Evolutionary conservation across 345 rosid species (phyloP).

Genomic region (Rhodamnia argentea): DNA sequence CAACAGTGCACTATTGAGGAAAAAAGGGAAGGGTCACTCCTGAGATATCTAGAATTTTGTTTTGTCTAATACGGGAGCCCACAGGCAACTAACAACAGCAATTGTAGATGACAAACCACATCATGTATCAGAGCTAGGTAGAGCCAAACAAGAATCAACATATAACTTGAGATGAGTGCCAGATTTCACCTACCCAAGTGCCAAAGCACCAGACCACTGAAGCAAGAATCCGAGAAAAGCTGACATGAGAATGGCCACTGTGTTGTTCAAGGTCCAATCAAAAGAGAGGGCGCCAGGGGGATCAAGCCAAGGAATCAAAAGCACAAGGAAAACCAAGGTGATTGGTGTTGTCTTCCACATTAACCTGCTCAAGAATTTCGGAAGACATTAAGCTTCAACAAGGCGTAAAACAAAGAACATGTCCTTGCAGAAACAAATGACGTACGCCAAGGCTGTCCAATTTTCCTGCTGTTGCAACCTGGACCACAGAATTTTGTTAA

Average conservation of each 20-base stretch:
- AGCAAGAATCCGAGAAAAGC: slow-evolving; percentile 92
- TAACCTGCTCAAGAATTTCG: slow-evolving; percentile 39
- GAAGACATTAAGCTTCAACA: background rate
- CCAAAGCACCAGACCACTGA: slow-evolving; percentile 98
- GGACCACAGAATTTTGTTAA: slow-evolving; percentile 94
- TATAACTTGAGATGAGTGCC: background rate
- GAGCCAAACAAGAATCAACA: background rate
- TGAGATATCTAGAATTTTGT: background rate
- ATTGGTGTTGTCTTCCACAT: slow-evolving; percentile 99
- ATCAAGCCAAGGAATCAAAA: slow-evolving; percentile 82
- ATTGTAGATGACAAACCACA: background rate
- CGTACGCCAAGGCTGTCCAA: slow-evolving; percentile 95
- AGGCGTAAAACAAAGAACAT: background rate
- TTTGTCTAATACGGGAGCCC: background rate
- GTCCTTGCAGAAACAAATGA: background rate
- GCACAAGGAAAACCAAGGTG: slow-evolving; percentile 69
- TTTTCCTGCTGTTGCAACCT: slow-evolving; percentile 81
- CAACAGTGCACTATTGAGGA: background rate
- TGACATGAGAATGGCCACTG: slow-evolving; percentile 52
- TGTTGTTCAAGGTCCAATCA: slow-evolving; percentile 53
- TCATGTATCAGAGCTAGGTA: background rate
- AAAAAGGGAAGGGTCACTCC: background rate
- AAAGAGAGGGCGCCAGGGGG: slow-evolving; percentile 80
- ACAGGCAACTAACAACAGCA: background rate
- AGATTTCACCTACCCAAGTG: slow-evolving; percentile 66